Conservation (phyloP, 1,139 yeast species). For the Suhomyces yuchorum region DNA sequence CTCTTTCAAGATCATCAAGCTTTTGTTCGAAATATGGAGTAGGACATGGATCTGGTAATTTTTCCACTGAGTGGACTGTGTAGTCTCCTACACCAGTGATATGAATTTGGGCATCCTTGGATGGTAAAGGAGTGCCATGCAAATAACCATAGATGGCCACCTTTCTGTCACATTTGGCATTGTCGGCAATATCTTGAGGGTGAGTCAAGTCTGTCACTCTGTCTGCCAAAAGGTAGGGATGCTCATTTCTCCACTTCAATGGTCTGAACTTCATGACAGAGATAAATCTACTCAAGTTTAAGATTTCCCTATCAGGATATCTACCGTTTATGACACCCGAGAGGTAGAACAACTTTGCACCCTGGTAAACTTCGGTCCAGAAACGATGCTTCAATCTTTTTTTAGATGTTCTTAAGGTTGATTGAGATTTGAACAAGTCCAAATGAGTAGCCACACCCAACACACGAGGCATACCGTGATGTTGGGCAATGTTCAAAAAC, state of each 20-base stretch:
- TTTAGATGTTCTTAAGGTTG: conserved; percentile 88
- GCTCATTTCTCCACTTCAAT: conserved; percentile 97
- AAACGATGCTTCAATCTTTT: conserved; percentile 90
- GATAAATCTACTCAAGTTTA: conserved; percentile 88
- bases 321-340: conserved; percentile 97
- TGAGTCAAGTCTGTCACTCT: conserved; percentile 95
- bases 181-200: conserved; percentile 75
- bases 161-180: conserved; percentile 83
- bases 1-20: conserved; percentile 77
- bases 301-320: conserved; percentile 94
- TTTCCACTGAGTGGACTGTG: conserved; percentile 73
- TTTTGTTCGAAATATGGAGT: conserved; percentile 90
- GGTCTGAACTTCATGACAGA: conserved; percentile 98
- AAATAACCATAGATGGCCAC: conserved; percentile 92
- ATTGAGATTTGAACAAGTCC: conserved; percentile 87
- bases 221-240: conserved; percentile 90
- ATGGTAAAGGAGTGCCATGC: conserved; percentile 88
- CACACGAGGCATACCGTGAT: conserved; percentile 98
- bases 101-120: conserved; percentile 77
- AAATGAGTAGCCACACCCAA: conserved; percentile 95
- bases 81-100: conserved; percentile 96
- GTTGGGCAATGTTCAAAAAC: conserved; percentile 91
- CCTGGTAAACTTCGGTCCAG: conserved; percentile 99
- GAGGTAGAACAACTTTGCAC: conserved; percentile 91
- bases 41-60: conserved; percentile 97